Conservation (phyloP, 495 filamentous ascomycete genomes). For the Tuber umbilicatum region DNA sequence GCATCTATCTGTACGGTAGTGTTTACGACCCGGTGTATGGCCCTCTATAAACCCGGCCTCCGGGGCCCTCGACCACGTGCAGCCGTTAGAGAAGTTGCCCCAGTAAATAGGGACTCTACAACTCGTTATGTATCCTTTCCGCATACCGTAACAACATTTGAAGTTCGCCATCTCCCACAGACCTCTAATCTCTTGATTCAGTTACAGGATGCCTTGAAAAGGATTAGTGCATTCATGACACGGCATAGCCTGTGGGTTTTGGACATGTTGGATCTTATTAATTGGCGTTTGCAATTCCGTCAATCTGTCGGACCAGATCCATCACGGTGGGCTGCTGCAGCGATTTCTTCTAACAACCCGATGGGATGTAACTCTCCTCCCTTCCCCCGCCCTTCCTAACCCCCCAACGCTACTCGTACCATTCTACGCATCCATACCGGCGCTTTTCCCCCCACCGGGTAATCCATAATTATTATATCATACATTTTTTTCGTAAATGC, state of each 20-base stretch:
- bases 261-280: background rate
- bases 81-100: background rate
- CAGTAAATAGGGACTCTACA: background rate
- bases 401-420: background rate
- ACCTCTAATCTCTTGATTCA: background rate
- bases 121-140: background rate
- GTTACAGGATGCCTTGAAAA: background rate
- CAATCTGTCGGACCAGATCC: background rate
- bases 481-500: background rate
- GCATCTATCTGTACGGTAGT: background rate
- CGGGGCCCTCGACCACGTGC: background rate
- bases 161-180: background rate
- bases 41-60: background rate
- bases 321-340: background rate
- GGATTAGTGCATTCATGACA: background rate
- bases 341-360: background rate
- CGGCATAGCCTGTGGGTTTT: background rate
- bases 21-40: background rate
- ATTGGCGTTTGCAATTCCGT: background rate
- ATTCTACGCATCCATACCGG: background rate
- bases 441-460: background rate
- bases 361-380: background rate
- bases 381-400: background rate
- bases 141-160: background rate
- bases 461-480: background rate